Conservation (phyloP, 202 grass and related monocot species). For the Tripidium arundinaceum region DNA sequence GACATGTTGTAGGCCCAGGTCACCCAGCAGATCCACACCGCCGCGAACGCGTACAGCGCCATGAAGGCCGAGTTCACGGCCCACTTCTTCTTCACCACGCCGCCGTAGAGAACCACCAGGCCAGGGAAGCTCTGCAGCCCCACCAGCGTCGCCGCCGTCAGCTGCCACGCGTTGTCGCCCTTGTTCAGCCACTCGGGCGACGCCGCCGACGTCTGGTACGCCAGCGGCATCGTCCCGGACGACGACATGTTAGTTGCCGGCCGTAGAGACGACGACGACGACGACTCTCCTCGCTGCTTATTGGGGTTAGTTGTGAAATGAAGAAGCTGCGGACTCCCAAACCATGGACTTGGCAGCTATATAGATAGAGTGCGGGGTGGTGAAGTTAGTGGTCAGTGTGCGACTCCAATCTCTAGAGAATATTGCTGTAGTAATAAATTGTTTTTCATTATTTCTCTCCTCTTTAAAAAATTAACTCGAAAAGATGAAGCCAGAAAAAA, state of each 20-base stretch:
- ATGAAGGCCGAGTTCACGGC: constrained; percentile 74
- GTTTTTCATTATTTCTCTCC: background rate
- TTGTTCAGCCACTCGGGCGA: constrained; percentile 51
- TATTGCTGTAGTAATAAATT: background rate
- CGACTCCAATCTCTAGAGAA: background rate
- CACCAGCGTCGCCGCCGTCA: constrained; percentile 54
- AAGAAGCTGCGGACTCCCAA: background rate
- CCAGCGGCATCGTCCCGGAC: constrained; percentile 23
- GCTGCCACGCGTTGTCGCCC: constrained; percentile 61
- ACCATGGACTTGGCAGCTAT: background rate
- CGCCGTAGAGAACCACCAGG: constrained; percentile 60
- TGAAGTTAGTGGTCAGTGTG: background rate
- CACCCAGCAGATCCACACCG: constrained; percentile 66
- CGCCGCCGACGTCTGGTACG: constrained; percentile 28
- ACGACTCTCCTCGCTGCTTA: background rate
- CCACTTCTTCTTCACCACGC: constrained; percentile 86
- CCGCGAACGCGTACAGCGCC: constrained; percentile 74
- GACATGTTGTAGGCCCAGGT: constrained; percentile 66
- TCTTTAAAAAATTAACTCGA: background rate
- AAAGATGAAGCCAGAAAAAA: background rate
- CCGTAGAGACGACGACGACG: background rate
- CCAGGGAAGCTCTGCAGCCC: constrained; percentile 58
- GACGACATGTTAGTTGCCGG: background rate
- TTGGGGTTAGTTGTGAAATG: background rate
- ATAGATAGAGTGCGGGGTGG: no score